These are phyloP conservation scores for Rhynchosporium secalis DNA, from an alignment of 2,329 filamentous ascomycete genomes.

Conservation along the genomic window DNA sequence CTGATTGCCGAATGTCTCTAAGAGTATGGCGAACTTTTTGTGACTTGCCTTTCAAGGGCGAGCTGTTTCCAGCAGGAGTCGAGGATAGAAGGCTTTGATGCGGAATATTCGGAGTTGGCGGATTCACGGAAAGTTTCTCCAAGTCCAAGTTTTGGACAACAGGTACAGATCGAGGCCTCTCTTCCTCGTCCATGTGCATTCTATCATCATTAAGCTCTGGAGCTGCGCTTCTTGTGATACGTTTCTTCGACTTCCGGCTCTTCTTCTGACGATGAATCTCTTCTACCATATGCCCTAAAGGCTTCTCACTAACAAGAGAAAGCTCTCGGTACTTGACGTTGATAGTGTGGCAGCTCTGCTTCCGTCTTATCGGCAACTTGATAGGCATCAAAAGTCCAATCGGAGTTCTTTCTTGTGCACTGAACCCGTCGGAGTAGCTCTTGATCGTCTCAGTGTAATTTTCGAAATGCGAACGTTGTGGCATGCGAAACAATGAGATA, in stretches of 20 bases:
- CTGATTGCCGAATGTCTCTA: background rate
- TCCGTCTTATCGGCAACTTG: conserved; percentile 14
- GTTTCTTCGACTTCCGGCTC: background rate
- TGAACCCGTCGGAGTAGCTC: conserved; percentile 35
- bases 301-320: conserved; percentile 22
- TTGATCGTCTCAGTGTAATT: background rate
- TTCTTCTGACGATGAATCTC: background rate
- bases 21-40: background rate
- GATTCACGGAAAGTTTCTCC: background rate
- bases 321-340: conserved; percentile 16
- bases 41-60: conserved; percentile 4
- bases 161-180: background rate
- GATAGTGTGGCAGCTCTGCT: conserved; percentile 6
- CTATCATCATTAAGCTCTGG: background rate
- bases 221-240: background rate
- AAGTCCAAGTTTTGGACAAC: background rate
- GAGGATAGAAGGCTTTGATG: background rate
- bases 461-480: conserved; percentile 9
- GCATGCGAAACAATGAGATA: conserved; percentile 28
- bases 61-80: conserved; percentile 6
- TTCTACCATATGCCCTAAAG: background rate
- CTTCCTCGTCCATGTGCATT: background rate
- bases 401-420: conserved; percentile 31
- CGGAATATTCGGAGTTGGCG: background rate
- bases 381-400: conserved; percentile 31